Evolutionary conservation across 2,329 filamentous ascomycete genomes (phyloP), one percentile per base, ranked within the genome.

Genomic region (Alternaria triticina): DNA sequence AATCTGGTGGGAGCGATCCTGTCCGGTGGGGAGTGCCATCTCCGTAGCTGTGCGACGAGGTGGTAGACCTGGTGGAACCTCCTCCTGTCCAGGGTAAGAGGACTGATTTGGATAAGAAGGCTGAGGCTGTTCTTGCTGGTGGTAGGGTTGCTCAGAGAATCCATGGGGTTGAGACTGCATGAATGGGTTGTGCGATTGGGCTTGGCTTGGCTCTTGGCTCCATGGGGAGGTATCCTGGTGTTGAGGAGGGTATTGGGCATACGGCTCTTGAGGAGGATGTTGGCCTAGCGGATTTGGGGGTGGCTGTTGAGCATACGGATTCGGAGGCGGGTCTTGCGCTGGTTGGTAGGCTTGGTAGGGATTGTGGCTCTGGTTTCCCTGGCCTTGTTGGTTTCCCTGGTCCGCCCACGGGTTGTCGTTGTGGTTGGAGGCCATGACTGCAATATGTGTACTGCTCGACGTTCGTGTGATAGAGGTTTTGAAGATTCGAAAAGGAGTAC

Each of bases 1-100:
- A 49, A 82, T 79, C 59, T 83, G 80, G 67, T 83, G 81, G 44
- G 72, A 79, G 67, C 67, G 77, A 67, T 79, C 82, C 64, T 81
- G 77, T 36, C 74, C 74, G n/a, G 75, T 75, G 1, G 82, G 82
- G 1, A 83, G 75, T 17, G 81, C 74, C n/a, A 72, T 62, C 54
- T 82, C 81, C 11, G 77, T 77, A 27, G 63, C 71, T 23, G 72
- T 68, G 56, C 76, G 75, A 30, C 72, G 74, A 3, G 74, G 74
- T 6, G 75, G 75, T 3, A 74, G 72, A 5, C 61, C 62, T 10
- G 76, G 75, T 1, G 74, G 67, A 2, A 56, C 50, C 36, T 72
- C 68, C 13, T 65, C 65, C 52, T 45, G 64, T 17, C 30, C 54
- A 47, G 46, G 30, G n/a, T 59, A 33, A 4, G 52, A n/a, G 7